phyloP scores from a whole-genome alignment of 768 basidiomycete genomes.

The Amanita brunnescens region DNA sequence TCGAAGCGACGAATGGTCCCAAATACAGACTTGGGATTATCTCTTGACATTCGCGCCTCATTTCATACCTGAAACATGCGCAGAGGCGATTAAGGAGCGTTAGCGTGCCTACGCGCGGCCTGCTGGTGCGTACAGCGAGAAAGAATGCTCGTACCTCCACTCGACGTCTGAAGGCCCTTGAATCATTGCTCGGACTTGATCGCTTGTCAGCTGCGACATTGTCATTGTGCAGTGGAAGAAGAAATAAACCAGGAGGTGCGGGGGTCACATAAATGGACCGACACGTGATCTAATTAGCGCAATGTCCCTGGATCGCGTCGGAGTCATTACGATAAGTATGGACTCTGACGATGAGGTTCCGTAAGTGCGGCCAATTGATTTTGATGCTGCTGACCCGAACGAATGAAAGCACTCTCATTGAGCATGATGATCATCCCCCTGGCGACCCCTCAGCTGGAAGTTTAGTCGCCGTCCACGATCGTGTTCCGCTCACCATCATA shows the following conservation, averaged over 20 bases:
- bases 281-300: neutral
- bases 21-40: constrained; percentile 76
- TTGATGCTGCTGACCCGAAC: neutral
- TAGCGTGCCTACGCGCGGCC: neutral
- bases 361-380: constrained; percentile 22
- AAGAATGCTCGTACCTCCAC: constrained; percentile 53
- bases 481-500: constrained; percentile 86
- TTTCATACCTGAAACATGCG: constrained; percentile 62
- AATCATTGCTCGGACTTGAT: constrained; percentile 50
- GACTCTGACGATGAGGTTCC: constrained; percentile 55
- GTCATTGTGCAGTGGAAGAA: neutral
- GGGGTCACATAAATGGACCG: neutral
- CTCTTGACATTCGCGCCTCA: constrained; percentile 92
- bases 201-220: constrained; percentile 23
- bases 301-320: neutral
- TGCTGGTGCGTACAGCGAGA: neutral
- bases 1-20: constrained; percentile 85
- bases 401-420: constrained; percentile 18
- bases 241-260: neutral
- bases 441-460: no score
- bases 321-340: constrained; percentile 15
- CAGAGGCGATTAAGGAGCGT: neutral
- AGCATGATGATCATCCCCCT: constrained; percentile 13
- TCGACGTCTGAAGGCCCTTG: constrained; percentile 79
- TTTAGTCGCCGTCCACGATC: constrained; percentile 1